Evolutionary conservation across 371 early-diverging fungal genomes (phyloP), one percentile per base, ranked within the genome.

Genomic region (Apophysomyces ossiformis): DNA sequence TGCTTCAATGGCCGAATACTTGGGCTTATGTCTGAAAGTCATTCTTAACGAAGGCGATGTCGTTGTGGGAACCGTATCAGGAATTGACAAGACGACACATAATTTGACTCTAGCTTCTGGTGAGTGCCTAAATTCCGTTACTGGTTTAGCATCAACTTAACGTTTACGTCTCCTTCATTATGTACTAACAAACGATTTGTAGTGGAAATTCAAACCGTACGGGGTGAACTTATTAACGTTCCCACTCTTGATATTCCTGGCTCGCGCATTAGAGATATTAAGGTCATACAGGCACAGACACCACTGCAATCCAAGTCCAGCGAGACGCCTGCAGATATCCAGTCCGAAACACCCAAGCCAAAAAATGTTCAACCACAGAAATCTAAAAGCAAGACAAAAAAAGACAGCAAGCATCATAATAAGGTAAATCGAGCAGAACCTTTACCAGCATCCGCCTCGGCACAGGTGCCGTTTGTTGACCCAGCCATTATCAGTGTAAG

Each of bases 401-500:
- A 50, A 50, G 54, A 50, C 3, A 50, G 21, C 54, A 50, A 62
- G 50, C 47, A 61, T 6, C 45, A 46, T 57, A n/a, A 36, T 60
- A 3, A 58, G 60, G 41, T 59, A 39, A 36, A 36, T 39, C 37
- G 43, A 18, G 36, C 60, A 26, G 37, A 58, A 38, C 6, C 26
- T 39, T 41, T 44, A 43, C 39, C 43, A 21, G 41, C 66, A 21
- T 37, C 32, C 2, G 32, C 32, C 56, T 37, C 35, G 16, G 12
- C 44, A 18, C 37, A 36, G 59, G 37, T n/a, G 1, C 56, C 62
- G 15, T 64, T 69, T 39, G 63, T 69, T 56, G 74, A 73, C 57
- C 74, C 74, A 57, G 74, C 74, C 18, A 73, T 73, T 39, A 57
- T 73, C 50, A 69, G 70, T 58, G 70, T 60, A 63, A 39, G 60